These are phyloP conservation scores for Echria macrotheca DNA, from an alignment of 495 filamentous ascomycete genomes.

Conservation along the genomic window DNA sequence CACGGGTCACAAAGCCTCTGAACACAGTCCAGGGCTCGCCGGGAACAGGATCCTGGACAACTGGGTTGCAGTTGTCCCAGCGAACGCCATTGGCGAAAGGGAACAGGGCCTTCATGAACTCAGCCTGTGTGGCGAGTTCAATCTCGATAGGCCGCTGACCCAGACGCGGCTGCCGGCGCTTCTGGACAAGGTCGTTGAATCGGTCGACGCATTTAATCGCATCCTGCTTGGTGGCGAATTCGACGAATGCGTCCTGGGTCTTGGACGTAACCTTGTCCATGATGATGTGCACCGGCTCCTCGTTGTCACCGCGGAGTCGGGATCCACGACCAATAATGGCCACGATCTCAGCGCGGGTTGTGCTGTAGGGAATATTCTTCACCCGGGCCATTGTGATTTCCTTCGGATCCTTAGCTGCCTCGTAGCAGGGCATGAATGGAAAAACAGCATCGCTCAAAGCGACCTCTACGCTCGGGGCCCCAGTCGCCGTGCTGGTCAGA, in stretches of 20 bases:
- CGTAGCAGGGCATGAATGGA: not conserved
- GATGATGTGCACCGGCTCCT: conserved; percentile 70
- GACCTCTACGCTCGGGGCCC: too few relatives aligned
- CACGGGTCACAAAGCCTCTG: conserved; percentile 60
- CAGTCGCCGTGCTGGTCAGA: too few relatives aligned
- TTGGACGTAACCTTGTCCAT: conserved; percentile 76
- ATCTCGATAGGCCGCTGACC: conserved; percentile 63
- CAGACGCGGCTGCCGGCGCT: conserved; percentile 46
- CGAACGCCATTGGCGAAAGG: conserved; percentile 57
- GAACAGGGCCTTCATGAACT: conserved; percentile 62
- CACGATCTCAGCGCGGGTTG: conserved; percentile 61
- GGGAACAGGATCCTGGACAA: conserved; percentile 30
- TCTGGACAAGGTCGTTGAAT: conserved; percentile 25
- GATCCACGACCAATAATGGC: conserved; percentile 67
- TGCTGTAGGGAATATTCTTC: conserved; percentile 56
- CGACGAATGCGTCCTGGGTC: conserved; percentile 71
- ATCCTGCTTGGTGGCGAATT: conserved; percentile 52
- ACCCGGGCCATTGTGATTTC: conserved; percentile 30
- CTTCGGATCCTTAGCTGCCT: not conserved
- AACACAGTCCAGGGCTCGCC: conserved; percentile 60
- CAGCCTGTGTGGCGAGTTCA: conserved; percentile 52
- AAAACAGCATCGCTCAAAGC: not conserved
- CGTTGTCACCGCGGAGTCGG: conserved; percentile 48
- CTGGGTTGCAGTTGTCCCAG: conserved; percentile 52
- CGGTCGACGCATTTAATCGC: conserved; percentile 50